phyloP scores from a whole-genome alignment of 441 rosid species.

The Eruca vesicaria region DNA sequence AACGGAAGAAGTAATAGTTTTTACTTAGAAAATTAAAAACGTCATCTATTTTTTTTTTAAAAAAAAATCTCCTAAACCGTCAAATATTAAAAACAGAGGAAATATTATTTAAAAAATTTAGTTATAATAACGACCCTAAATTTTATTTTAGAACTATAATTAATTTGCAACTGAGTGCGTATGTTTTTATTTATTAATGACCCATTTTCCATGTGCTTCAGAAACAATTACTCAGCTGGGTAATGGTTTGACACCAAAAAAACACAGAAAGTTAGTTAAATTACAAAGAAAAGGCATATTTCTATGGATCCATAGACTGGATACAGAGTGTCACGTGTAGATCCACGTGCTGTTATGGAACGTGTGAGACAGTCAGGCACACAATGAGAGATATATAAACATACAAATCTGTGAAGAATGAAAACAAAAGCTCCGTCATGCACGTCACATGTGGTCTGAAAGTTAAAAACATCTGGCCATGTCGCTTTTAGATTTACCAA shows the following conservation, averaged over 20 bases:
- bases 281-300: neutral
- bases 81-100: too few relatives aligned
- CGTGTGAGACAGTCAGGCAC: slow-evolving; percentile 19
- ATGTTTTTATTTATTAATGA: neutral
- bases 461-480: slow-evolving; percentile 23
- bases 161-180: too few relatives aligned
- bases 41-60: too few relatives aligned
- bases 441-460: slow-evolving; percentile 32
- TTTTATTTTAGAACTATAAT: too few relatives aligned
- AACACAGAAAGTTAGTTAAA: neutral
- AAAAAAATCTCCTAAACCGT: too few relatives aligned
- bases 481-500: slow-evolving; percentile 3
- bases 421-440: slow-evolving; percentile 21
- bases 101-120: too few relatives aligned
- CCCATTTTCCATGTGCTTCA: neutral
- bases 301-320: slow-evolving; percentile 2
- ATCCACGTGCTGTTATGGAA: slow-evolving; percentile 27
- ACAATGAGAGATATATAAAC: neutral
- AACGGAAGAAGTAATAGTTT: too few relatives aligned
- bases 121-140: too few relatives aligned
- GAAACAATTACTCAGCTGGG: neutral
- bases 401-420: neutral
- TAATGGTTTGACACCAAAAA: neutral
- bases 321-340: slow-evolving; percentile 19
- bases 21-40: too few relatives aligned